Base-by-base conservation (phyloP, 2,329 filamentous ascomycete genomes). In the Fusarium keratoplasticum region DNA sequence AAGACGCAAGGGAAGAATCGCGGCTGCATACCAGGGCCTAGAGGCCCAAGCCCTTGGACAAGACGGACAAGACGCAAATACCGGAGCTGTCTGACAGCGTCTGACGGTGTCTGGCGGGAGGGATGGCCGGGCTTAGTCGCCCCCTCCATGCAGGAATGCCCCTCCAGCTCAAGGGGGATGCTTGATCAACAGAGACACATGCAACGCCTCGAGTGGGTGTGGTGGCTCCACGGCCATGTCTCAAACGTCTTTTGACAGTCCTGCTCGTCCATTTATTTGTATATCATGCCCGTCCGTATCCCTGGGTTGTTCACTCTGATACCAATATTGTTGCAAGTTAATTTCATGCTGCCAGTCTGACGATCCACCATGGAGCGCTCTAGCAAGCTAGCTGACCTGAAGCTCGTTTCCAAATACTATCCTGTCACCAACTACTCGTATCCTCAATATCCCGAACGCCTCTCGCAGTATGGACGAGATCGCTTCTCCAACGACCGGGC, bases 361-460 rank as follows among this genome's bases (percentile, higher is more conserved):
- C 64, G 69, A 66, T 69, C 77, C 69, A 79, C 61, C 71, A 84
- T 85, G 83, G 82, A 85, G 71, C 77, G 75, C 63, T 73, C 80
- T 52, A 81, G 78, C 74, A 82, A 81, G 69, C 77, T 83, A 61
- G 82, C 81, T 33, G 80, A 83, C 73, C 79, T 84, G 68, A 82
- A 81, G 64, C 81, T 84, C 58, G 82, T 84, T 31, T 81, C 82
- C 20, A 84, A 84, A 69, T 83, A 83, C 62, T 81, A 82, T 63
- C 81, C 82, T 40, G 80, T 84, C 61, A 80, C 82, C 71, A 85
- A 84, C 77, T 84, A 83, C 70, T 84, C 83, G 9, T 84, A 84
- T 66, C 83, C 83, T 58, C 79, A 78, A 73, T 68, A 78, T 76
- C 64, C 76, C 33, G 72, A 79, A 62, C 66, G 71, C 20, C 64